A percentile compares a stretch with the other conserved stretches of the same genome.
These are phyloP conservation scores for Fagopyrum esculentum DNA, from an alignment of 148 eudicot species.

Conservation along the genomic window DNA sequence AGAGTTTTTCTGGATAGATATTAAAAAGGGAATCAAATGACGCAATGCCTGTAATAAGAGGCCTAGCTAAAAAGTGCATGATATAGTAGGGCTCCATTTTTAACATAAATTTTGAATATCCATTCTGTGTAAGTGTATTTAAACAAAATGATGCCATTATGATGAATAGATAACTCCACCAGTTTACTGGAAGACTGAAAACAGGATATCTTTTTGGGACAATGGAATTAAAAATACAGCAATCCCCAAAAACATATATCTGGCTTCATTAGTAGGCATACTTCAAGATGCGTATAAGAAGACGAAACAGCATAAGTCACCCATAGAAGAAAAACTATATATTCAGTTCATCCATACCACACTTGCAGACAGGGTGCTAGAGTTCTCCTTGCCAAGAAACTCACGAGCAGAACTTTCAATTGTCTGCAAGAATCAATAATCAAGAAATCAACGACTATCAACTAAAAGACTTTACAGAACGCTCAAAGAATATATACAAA, in stretches of 20 bases:
- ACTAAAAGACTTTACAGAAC: neutral
- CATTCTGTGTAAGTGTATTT: neutral
- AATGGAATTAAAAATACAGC: neutral
- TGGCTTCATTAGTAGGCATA: neutral
- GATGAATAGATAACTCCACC: neutral
- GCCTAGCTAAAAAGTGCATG: neutral
- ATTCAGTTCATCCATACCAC: conserved; percentile 44
- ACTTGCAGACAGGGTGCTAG: conserved; percentile 86
- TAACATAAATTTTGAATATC: neutral
- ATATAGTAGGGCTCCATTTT: neutral
- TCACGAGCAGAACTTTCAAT: conserved; percentile 95
- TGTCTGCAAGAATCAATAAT: conserved; percentile 40
- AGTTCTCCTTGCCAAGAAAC: conserved; percentile 78
- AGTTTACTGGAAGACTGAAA: neutral
- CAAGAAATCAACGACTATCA: conserved; percentile 3
- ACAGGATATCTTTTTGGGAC: neutral
- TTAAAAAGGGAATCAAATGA: neutral
- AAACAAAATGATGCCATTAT: neutral
- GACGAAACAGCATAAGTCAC: neutral
- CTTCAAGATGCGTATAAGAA: neutral
- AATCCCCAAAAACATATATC: neutral
- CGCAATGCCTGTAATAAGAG: neutral
- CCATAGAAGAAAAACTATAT: neutral
- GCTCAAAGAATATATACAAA: conserved; percentile 4
- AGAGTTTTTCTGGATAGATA: neutral